A percentile compares a stretch with the other conserved stretches of the same genome.
phyloP scores from a whole-genome alignment of 2,329 filamentous ascomycete genomes.

The Ophiostoma piceae region DNA sequence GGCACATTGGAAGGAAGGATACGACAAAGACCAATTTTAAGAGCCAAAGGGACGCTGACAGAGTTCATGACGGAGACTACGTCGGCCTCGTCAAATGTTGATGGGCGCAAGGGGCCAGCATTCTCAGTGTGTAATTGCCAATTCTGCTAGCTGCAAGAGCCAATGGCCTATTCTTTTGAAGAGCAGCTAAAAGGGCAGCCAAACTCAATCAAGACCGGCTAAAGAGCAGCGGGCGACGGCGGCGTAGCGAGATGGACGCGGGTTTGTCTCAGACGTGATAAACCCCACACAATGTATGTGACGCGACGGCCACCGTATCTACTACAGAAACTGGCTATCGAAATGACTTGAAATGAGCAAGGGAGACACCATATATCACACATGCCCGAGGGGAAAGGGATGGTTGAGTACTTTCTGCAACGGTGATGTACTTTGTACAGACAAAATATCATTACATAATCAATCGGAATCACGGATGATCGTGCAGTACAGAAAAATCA shows the following conservation, averaged over 20 bases:
- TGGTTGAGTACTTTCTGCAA: background rate
- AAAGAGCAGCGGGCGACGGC: conserved; percentile 1
- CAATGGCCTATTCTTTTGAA: background rate
- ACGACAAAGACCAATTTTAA: background rate
- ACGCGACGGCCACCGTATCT: background rate
- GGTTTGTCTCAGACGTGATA: conserved; percentile 1
- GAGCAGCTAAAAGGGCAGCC: background rate
- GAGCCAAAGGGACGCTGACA: background rate
- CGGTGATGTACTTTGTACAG: background rate
- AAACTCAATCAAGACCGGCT: background rate
- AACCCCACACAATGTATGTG: background rate
- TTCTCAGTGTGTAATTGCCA: background rate
- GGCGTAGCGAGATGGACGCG: background rate
- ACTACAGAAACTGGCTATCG: background rate
- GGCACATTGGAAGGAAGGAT: background rate
- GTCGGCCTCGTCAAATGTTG: background rate
- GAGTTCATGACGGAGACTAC: background rate
- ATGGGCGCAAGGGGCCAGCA: background rate
- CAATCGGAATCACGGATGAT: background rate
- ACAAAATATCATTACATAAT: background rate
- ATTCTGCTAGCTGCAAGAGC: background rate
- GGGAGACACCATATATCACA: background rate
- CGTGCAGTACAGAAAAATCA: background rate
- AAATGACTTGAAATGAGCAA: background rate
- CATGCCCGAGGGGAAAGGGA: background rate